A percentile compares a stretch with the other conserved stretches of the same genome.
phyloP scores from a whole-genome alignment of 2,329 filamentous ascomycete species.

The Cercospora zeae-maydis region DNA sequence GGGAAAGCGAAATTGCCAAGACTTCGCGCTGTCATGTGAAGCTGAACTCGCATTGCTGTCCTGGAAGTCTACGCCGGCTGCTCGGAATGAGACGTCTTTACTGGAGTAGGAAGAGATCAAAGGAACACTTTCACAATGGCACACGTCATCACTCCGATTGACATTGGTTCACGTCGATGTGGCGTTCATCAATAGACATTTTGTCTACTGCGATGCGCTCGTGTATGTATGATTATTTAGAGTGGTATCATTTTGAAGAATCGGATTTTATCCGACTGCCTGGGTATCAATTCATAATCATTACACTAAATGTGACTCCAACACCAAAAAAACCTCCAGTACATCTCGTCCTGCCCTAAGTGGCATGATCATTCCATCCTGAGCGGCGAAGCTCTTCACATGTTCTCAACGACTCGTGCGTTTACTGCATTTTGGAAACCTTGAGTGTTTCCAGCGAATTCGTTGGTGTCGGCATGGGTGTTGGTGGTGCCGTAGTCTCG shows the following conservation, averaged over 20 bases:
- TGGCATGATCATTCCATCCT: neutral
- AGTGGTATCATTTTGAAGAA: neutral
- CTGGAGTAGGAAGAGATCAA: too few relatives aligned
- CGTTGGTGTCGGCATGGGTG: conserved; percentile 22
- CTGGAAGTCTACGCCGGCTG: too few relatives aligned
- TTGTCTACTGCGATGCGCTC: too few relatives aligned
- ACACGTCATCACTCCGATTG: too few relatives aligned
- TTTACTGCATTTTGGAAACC: conserved; percentile 77
- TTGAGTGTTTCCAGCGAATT: conserved; percentile 41
- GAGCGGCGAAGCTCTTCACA: conserved; percentile 51
- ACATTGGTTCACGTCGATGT: too few relatives aligned
- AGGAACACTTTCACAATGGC: too few relatives aligned
- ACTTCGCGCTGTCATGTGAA: conserved; percentile 1
- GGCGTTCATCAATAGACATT: neutral
- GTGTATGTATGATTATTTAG: neutral
- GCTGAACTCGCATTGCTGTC: neutral
- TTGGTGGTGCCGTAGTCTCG: conserved; percentile 27
- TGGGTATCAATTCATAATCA: conserved; percentile 18
- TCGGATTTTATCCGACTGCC: conserved; percentile 1
- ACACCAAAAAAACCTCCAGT: neutral
- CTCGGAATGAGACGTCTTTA: too few relatives aligned
- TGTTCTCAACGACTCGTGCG: conserved; percentile 77
- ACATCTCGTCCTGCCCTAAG: neutral
- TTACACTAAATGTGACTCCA: neutral
- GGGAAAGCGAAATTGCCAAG: neutral